A percentile compares a stretch with the other conserved stretches of the same genome.
Conservation (phyloP, 2,329 filamentous ascomycete genomes). For the Lecanicillium sp. region DNA sequence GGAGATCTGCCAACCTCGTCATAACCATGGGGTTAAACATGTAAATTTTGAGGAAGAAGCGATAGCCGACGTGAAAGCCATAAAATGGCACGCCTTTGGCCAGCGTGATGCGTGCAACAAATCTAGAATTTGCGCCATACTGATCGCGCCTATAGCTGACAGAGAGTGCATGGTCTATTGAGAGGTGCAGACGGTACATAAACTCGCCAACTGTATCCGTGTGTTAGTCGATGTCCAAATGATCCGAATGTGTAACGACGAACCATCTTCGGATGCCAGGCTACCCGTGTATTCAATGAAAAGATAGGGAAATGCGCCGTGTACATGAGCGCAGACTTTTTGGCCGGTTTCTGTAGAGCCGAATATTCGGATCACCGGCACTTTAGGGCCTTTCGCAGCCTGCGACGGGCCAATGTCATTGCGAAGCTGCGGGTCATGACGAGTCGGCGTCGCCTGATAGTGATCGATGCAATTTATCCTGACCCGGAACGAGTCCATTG, state of each 20-base stretch:
- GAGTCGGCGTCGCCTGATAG: constrained; percentile 74
- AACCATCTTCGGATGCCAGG: constrained; percentile 60
- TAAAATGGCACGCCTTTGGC: constrained; percentile 95
- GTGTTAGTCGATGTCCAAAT: constrained; percentile 8
- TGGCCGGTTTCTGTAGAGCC: constrained; percentile 91
- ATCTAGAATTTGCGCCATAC: constrained; percentile 57
- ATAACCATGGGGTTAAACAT: constrained; percentile 81
- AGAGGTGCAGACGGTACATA: constrained; percentile 70
- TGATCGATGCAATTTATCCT: constrained; percentile 94
- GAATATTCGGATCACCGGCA: constrained; percentile 85
- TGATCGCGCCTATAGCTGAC: constrained; percentile 75
- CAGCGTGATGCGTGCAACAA: constrained; percentile 83
- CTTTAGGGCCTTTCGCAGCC: constrained; percentile 56
- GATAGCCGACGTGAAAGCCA: constrained; percentile 88
- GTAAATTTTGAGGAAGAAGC: constrained; percentile 89
- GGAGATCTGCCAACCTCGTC: constrained; percentile 77
- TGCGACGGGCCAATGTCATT: constrained; percentile 53
- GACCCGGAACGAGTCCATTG: constrained; percentile 69
- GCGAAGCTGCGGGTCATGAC: constrained; percentile 72
- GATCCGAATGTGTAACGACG: constrained; percentile 17
- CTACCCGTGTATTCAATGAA: constrained; percentile 78
- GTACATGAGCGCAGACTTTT: constrained; percentile 91
- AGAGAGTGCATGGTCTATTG: constrained; percentile 84
- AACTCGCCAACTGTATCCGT: constrained; percentile 59
- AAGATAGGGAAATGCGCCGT: constrained; percentile 93